phyloP scores from a whole-genome alignment of 1,284 basidiomycete species.

The Pulveroboletus sp. region DNA sequence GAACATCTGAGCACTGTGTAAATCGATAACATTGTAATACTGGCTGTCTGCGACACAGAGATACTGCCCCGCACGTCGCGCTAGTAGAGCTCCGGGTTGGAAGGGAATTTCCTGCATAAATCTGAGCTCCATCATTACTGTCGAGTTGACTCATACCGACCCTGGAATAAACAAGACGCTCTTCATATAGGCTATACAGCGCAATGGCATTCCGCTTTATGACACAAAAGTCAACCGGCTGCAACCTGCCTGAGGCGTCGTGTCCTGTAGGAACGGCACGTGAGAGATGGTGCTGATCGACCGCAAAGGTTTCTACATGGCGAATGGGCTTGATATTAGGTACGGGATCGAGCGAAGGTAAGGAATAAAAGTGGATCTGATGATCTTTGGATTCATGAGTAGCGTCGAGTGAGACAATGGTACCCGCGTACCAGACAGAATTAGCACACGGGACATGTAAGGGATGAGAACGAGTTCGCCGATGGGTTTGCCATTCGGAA shows the following conservation, averaged over 20 bases:
- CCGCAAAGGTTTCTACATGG: constrained; percentile 74
- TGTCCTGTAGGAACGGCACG: constrained; percentile 49
- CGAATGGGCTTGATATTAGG: constrained; percentile 74
- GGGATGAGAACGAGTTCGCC: constrained; percentile 80
- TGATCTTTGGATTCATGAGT: constrained; percentile 51
- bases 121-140: constrained; percentile 49
- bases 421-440: constrained; percentile 61
- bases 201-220: constrained; percentile 72
- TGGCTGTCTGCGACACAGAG: constrained; percentile 77
- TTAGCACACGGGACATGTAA: constrained; percentile 67
- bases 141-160: constrained; percentile 20
- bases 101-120: constrained; percentile 75
- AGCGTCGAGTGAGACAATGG: neutral
- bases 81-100: constrained; percentile 59
- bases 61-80: constrained; percentile 62
- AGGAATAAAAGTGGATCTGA: constrained; percentile 75
- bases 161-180: constrained; percentile 33
- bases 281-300: constrained; percentile 76
- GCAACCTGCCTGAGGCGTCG: constrained; percentile 42
- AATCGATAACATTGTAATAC: constrained; percentile 76
- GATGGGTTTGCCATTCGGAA: constrained; percentile 64
- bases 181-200: constrained; percentile 53
- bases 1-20: constrained; percentile 65
- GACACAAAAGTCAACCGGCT: constrained; percentile 76
- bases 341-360: constrained; percentile 78